Conservation (phyloP, 257 asterid species). For the Perilla frutescens region DNA sequence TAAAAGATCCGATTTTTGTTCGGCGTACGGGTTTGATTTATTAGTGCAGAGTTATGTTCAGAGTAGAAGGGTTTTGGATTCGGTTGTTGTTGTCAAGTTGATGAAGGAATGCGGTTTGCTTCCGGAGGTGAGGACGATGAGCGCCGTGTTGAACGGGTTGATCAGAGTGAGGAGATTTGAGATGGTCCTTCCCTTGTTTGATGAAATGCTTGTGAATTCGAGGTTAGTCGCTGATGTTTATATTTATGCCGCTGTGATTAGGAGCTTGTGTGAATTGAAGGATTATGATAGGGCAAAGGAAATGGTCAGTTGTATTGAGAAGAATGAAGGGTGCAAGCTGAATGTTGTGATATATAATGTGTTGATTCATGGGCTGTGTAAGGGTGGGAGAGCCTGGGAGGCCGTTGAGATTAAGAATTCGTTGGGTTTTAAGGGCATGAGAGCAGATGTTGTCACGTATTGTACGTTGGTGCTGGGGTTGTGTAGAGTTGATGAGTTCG, state of each 20-base stretch:
- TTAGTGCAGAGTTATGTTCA: slow-evolving; percentile 74
- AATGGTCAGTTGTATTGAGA: slow-evolving; percentile 59
- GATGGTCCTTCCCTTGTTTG: slow-evolving; percentile 68
- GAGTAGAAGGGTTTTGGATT: slow-evolving; percentile 60
- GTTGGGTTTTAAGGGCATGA: slow-evolving; percentile 54
- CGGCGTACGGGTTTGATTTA: slow-evolving; percentile 76
- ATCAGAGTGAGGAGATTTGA: slow-evolving; percentile 62
- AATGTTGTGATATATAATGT: slow-evolving; percentile 75
- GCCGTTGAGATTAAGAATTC: slow-evolving; percentile 72
- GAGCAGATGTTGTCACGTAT: slow-evolving; percentile 74
- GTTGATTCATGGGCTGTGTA: slow-evolving; percentile 88
- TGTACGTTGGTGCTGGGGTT: slow-evolving; percentile 72
- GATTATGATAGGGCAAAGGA: slow-evolving; percentile 68
- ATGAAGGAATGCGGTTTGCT: slow-evolving; percentile 69
- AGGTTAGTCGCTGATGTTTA: slow-evolving; percentile 62
- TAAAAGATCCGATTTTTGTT: slow-evolving; percentile 51
- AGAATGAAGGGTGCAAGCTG: slow-evolving; percentile 48
- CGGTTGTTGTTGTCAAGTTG: slow-evolving; percentile 56
- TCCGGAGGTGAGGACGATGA: slow-evolving; percentile 86
- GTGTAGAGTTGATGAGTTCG: slow-evolving; percentile 61
- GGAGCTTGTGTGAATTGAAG: slow-evolving; percentile 78
- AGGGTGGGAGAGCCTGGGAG: slow-evolving; percentile 62
- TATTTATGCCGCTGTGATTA: slow-evolving; percentile 62
- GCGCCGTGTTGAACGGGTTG: slow-evolving; percentile 69
- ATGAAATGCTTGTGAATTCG: slow-evolving; percentile 48